Conservation (phyloP, 805 yeast genomes). For the Cyberlindnera mrakii region DNA sequence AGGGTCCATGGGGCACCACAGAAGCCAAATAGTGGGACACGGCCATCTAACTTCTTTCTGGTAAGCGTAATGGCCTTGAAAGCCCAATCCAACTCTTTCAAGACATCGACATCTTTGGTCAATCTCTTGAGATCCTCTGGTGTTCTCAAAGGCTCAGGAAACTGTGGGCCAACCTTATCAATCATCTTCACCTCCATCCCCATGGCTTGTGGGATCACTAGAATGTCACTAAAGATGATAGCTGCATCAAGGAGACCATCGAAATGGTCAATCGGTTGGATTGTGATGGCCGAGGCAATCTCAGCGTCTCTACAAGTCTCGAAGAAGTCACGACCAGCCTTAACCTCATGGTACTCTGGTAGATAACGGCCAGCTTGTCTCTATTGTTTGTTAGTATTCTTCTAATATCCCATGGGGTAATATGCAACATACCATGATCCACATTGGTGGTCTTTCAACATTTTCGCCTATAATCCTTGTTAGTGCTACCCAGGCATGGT, state of each 20-base stretch:
- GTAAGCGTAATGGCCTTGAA: conserved; percentile 89
- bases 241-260: conserved; percentile 94
- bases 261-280: conserved; percentile 89
- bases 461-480: conserved; percentile 40
- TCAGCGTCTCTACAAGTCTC: conserved; percentile 95
- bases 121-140: conserved; percentile 61
- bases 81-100: conserved; percentile 86
- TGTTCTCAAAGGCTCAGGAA: conserved; percentile 77
- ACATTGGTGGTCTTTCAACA: conserved; percentile 95
- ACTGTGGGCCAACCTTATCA: conserved; percentile 92
- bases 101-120: conserved; percentile 61
- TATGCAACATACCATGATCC: conserved; percentile 63
- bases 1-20: conserved; percentile 99
- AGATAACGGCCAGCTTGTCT: conserved; percentile 94
- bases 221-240: conserved; percentile 89
- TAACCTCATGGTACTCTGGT: conserved; percentile 88
- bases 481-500: neutral
- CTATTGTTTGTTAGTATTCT: conserved; percentile 7
- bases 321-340: conserved; percentile 81
- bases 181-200: conserved; percentile 93
- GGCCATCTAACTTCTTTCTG: conserved; percentile 77
- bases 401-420: neutral
- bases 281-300: conserved; percentile 87
- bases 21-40: conserved; percentile 92
- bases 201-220: conserved; percentile 97